Conservation (phyloP, 768 basidiomycete species). For the Auricularia sp. region DNA sequence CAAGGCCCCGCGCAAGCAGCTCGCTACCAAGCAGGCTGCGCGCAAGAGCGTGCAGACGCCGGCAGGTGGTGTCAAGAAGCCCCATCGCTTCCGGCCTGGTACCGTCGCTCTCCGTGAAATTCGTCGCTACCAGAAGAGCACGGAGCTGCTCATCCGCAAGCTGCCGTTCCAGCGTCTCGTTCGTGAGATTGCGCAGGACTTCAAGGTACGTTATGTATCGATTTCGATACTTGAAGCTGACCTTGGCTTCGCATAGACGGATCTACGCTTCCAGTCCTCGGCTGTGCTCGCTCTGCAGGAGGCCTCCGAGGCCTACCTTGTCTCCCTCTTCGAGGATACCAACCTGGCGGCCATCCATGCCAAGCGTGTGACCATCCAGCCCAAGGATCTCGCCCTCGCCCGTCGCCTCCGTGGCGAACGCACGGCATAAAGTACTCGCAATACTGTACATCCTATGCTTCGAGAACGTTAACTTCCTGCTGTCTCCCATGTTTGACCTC, state of each 20-base stretch:
- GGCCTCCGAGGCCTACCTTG: conserved; percentile 83
- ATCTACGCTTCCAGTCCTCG: conserved; percentile 91
- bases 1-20: conserved; percentile 86
- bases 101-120: conserved; percentile 99
- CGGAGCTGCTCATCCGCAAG: conserved; percentile 54
- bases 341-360: conserved; percentile 88
- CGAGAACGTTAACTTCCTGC: too few relatives aligned
- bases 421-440: too few relatives aligned
- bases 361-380: conserved; percentile 38
- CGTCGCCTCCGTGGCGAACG: too few relatives aligned
- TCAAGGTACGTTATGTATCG: conserved; percentile 38
- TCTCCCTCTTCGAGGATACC: conserved; percentile 79
- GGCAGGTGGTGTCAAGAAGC: conserved; percentile 36
- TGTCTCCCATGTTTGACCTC: too few relatives aligned
- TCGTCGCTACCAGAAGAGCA: conserved; percentile 72
- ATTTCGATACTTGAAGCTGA: conserved; percentile 19
- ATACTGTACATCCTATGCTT: too few relatives aligned
- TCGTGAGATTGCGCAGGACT: conserved; percentile 74
- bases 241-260: conserved; percentile 37
- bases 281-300: conserved; percentile 92
- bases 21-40: conserved; percentile 87
- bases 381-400: too few relatives aligned
- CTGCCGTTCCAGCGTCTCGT: conserved; percentile 30
- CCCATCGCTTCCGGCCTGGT: conserved; percentile 60
- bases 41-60: conserved; percentile 53